Evolutionary conservation across 2,329 filamentous ascomycete genomes (phyloP), one percentile per base, ranked within the genome.

Genomic region (Parafenestella ontariensis): DNA sequence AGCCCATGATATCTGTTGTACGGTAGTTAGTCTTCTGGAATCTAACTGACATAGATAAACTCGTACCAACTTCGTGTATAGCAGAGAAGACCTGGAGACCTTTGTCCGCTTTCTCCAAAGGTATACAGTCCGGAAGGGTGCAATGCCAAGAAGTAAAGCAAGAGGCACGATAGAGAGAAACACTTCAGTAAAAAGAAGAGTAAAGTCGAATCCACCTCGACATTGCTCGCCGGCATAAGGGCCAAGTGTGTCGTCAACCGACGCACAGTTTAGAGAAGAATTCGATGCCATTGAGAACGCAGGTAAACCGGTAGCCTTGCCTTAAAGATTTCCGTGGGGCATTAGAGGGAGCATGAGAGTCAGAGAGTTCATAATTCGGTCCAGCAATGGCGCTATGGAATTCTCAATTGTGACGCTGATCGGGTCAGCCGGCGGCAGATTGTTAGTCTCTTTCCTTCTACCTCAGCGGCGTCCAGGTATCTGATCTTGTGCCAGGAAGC

Each of bases 171-270:
- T 68, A 0, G 69, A 71, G 23, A 77, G 63, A 31, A 76, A 59
- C 9, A 68, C 44, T 23, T 75, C 68, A 40, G 75, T 71, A 50
- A 77, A 77, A 11, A 73, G 61, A 24, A 76, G 55, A 15, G 74
- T 76, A 40, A 77, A 76, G 40, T 77, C 74, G 44, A 77, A 77
- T 4, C 68, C 69, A 44, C 71, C 72, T 47, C 75, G 69, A 59
- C 71, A 74, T 18, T 56, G 4, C 23, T 47, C 46, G 20, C 68
- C 71, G 46, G 68, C 71, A 31, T 64, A 72, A 5, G 72, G 72
- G 39, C 72, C 71, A 36, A 75, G 70, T 13, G 62, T 71, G 45
- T 70, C 57, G 61, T 75, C 72, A 26, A 71, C 56, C 24, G 54
- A 54, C 17, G 58, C 54, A 60, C 69, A 71, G 26, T 54, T 31